Evolutionary conservation across 352 stramenopile species (phyloP), one percentile per base, ranked within the genome.

Genomic region (Pythium periplocum): DNA sequence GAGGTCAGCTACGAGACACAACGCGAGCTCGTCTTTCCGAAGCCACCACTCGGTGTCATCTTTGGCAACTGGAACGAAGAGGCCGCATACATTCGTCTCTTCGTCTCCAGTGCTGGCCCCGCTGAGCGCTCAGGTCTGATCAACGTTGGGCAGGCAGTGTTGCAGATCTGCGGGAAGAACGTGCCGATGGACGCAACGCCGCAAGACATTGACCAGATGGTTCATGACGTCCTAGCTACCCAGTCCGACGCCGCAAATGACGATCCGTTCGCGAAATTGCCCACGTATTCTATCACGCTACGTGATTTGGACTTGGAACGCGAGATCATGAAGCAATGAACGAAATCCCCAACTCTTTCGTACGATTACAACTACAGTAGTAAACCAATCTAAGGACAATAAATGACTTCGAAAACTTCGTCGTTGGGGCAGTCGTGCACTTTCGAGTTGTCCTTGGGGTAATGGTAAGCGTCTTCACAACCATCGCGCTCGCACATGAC

Each of bases 21-120:
- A 32, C 86, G 77, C 30, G 81, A 83, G 42, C 62, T 94, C 12
- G 53, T 73, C 42, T 92, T 94, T 31, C 69, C 73, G 3, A 80
- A 79, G 26, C 49, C 74, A 4, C 83, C 83, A 31, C 57, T 94
- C 0, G 83, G 83, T 4, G 89, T 94, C 34, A 59, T 90, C 41
- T 94, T 94, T 68, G 81, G 83, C 31, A 92, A 89, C 53, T 79
- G 80, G 71, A 76, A 87, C 30, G 83, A 94, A 43, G 71, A 90
- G 59, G 81, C 75, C 4, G 80, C 78, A 45, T 92, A 80, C 52
- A 72, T 94, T 42, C 79, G 78, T 35, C 69, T 85, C n/a, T 94
- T 92, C 49, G 85, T 87, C 48, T 90, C 83, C 1, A 90, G 76
- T 38, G 51, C 78, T 3, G 83, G 83, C 0, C 79, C 83, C 6